Conservation (phyloP, 2,329 filamentous ascomycete species). For the Sordariomycetes sp. region DNA sequence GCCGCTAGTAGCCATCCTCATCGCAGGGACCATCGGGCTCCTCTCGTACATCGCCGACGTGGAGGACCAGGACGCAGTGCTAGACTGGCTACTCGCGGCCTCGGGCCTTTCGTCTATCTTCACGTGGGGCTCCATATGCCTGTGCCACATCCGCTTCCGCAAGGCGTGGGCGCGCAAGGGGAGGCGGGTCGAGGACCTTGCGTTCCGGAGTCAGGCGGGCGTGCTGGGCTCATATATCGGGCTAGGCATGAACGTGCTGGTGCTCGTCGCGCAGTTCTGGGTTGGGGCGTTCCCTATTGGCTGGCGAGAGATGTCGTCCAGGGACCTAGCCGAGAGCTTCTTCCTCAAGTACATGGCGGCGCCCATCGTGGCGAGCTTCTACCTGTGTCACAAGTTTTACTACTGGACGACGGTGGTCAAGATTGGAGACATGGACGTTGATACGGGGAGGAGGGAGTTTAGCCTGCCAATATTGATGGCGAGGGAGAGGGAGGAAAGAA, state of each 20-base stretch:
- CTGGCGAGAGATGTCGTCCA: constrained; percentile 28
- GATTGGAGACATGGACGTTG: constrained; percentile 67
- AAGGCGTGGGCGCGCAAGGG: constrained; percentile 59
- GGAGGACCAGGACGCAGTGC: constrained; percentile 42
- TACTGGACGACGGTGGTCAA: constrained; percentile 56
- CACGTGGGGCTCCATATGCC: constrained; percentile 74
- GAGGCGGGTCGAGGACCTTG: constrained; percentile 60
- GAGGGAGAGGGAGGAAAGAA: constrained; percentile 66
- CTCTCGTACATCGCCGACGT: constrained; percentile 61
- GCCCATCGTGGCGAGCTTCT: constrained; percentile 56
- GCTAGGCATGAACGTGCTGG: constrained; percentile 58
- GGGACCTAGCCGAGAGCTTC: constrained; percentile 46
- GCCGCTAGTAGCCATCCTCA: constrained; percentile 57
- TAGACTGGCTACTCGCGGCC: constrained; percentile 66
- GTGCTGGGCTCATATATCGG: constrained; percentile 71
- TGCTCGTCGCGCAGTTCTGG: constrained; percentile 81
- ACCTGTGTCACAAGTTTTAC: constrained; percentile 62
- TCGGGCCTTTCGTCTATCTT: constrained; percentile 60
- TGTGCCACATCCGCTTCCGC: constrained; percentile 89
- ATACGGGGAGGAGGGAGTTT: constrained; percentile 73
- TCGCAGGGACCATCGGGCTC: constrained; percentile 56
- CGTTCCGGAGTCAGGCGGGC: constrained; percentile 71
- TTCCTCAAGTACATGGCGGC: constrained; percentile 62
- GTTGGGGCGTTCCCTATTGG: constrained; percentile 65
- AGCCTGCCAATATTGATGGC: constrained; percentile 67